A percentile compares a stretch with the other conserved stretches of the same genome.
Evolutionary conservation across 805 yeast genomes (phyloP).

Genomic region (Tetrapisispora nanseiensis): DNA sequence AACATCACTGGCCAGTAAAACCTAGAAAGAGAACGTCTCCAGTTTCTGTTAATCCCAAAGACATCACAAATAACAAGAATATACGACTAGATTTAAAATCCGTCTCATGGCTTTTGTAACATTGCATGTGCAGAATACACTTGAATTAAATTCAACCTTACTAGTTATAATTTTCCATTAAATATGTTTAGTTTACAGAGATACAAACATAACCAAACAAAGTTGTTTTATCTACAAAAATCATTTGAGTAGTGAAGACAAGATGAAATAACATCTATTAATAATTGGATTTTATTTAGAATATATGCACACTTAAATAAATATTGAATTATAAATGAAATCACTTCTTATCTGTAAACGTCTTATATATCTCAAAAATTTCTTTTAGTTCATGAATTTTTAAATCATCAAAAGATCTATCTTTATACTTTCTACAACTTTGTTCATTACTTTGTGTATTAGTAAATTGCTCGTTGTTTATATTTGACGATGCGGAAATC

Average conservation of each 20-base stretch:
- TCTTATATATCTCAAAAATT: slow-evolving; percentile 25
- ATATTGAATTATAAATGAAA: too few relatives aligned
- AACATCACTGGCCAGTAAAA: slow-evolving; percentile 2
- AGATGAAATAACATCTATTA: too few relatives aligned
- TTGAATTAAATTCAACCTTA: too few relatives aligned
- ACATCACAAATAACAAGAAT: neutral
- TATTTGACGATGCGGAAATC: neutral
- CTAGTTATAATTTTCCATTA: too few relatives aligned
- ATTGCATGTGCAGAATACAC: neutral
- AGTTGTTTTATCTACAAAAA: too few relatives aligned
- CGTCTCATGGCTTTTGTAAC: neutral
- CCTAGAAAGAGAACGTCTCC: neutral
- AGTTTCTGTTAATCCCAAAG: neutral
- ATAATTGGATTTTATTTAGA: neutral
- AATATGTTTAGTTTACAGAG: too few relatives aligned
- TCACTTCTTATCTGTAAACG: slow-evolving; percentile 4
- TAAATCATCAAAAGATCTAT: slow-evolving; percentile 24
- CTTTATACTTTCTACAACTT: slow-evolving; percentile 16
- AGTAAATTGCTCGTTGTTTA: neutral
- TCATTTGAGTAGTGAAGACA: too few relatives aligned
- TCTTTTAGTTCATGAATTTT: slow-evolving; percentile 21
- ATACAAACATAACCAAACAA: too few relatives aligned
- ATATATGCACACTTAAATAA: neutral
- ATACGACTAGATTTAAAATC: too few relatives aligned
- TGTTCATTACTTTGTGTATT: too few relatives aligned